Conservation (phyloP, 2,329 filamentous ascomycete genomes). For the Cladosporium sp. region DNA sequence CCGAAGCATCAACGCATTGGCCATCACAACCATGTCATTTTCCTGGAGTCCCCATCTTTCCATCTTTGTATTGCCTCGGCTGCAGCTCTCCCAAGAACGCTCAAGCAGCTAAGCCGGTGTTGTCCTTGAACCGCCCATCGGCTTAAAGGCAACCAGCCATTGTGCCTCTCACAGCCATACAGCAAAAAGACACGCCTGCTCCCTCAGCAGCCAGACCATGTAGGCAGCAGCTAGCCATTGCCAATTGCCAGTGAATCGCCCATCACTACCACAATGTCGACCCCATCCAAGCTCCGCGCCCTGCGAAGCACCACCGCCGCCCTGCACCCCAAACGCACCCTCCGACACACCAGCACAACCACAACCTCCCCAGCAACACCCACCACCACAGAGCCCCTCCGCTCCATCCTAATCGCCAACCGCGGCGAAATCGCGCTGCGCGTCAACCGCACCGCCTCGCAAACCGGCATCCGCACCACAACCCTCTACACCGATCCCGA, state of each 20-base stretch:
- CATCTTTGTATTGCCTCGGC: neutral
- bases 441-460: conserved; percentile 82
- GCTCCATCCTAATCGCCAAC: conserved; percentile 90
- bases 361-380: conserved; percentile 14
- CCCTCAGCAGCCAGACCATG: conserved; percentile 1
- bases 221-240: conserved; percentile 11
- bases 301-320: conserved; percentile 23
- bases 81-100: neutral
- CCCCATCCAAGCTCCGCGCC: conserved; percentile 25
- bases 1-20: neutral
- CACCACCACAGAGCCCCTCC: conserved; percentile 31
- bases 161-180: neutral
- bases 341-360: conserved; percentile 19
- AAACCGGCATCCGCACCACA: conserved; percentile 87
- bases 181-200: neutral
- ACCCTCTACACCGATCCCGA: conserved; percentile 96
- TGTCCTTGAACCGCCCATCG: conserved; percentile 5
- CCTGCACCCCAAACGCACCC: conserved; percentile 24
- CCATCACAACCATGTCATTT: neutral
- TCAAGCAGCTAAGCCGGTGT: neutral
- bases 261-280: conserved; percentile 24
- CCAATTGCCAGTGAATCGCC: neutral
- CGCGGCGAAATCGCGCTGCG: conserved; percentile 95
- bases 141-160: conserved; percentile 2
- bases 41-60: neutral